Conservation (phyloP, 257 asterid species). For the Catharanthus roseus region DNA sequence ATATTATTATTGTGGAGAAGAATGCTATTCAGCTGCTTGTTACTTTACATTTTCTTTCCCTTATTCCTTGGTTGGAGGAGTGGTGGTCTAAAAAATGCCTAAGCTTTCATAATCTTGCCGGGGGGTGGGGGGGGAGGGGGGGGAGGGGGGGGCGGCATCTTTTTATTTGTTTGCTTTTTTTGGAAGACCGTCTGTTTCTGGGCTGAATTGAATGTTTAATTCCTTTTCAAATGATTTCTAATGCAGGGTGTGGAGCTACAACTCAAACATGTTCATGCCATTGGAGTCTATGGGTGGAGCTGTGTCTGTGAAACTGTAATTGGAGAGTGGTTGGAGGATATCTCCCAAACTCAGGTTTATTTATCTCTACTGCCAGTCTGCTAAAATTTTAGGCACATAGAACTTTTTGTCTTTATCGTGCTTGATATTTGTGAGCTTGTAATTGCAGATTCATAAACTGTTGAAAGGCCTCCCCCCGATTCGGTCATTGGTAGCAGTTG, state of each 20-base stretch:
- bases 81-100: background rate
- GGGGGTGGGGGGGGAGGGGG: no score
- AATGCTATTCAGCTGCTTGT: background rate
- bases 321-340: slow-evolving; percentile 98
- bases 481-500: slow-evolving; percentile 85
- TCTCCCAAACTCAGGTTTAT: slow-evolving; percentile 89
- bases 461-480: slow-evolving; percentile 97
- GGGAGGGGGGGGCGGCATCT: no score
- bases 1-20: background rate
- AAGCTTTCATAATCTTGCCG: background rate
- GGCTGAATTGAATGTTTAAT: slow-evolving; percentile 13
- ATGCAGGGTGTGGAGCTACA: slow-evolving; percentile 86
- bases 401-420: slow-evolving; percentile 22
- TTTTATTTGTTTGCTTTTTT: background rate
- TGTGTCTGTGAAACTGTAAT: slow-evolving; percentile 66
- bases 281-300: slow-evolving; percentile 88
- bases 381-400: background rate
- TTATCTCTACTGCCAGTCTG: background rate
- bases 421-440: slow-evolving; percentile 16
- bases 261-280: slow-evolving; percentile 83
- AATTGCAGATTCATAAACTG: slow-evolving; percentile 67
- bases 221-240: slow-evolving; percentile 21
- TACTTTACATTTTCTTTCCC: background rate
- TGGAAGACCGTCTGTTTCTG: background rate
- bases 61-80: no score